Base-by-base conservation (phyloP, 2,329 filamentous ascomycete species). In the Penicillium carneum region DNA sequence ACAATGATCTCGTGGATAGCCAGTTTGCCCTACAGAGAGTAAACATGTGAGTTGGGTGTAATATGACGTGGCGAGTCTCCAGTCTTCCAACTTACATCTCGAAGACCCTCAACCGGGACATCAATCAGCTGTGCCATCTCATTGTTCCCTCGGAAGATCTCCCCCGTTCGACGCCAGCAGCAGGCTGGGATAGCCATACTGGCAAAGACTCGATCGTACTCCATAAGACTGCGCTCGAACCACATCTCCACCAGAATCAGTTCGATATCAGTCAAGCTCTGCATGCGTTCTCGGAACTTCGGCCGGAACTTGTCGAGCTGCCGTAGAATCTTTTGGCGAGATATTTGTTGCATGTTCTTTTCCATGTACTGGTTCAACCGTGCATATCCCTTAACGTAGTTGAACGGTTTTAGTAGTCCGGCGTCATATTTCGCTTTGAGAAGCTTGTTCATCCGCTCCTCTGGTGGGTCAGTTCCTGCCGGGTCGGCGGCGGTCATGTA, bases 171-270 rank as follows among this genome's bases (percentile, higher is more conserved):
- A 71, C 95, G 86, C 95, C 95, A 99, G 76, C 94, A 96, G 78
- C 95, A 99, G 14, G 95, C 95, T 0, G 95, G 95, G 64, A 99
- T 94, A 1, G 95, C 95, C 95, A 99, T 99, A 76, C 93, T 96
- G 1, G 95, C 95, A 81, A 99, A 99, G 1, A 99, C 93, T 34
- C 95, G 92, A 73, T 99, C 95, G 72, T 98, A 98, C 75, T 98
- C 95, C 90, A 98, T 95, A 69, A 99, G 81, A 65, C 91, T 95
- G 72, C 90, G 88, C 78, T 99, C 95, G 74, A 99, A 98, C 94
- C 95, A 98, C 92, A 98, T 97, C 79, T 99, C 95, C 11, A 98
- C 94, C 61, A 93, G 88, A 31, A 98, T 89, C 29, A 99, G 86
- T 77, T 99, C 92, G 76, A 97, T 91, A 77, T 99, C 95, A 1